Conservation (phyloP, 176 grass and related monocot genomes). For the Secale cereale region DNA sequence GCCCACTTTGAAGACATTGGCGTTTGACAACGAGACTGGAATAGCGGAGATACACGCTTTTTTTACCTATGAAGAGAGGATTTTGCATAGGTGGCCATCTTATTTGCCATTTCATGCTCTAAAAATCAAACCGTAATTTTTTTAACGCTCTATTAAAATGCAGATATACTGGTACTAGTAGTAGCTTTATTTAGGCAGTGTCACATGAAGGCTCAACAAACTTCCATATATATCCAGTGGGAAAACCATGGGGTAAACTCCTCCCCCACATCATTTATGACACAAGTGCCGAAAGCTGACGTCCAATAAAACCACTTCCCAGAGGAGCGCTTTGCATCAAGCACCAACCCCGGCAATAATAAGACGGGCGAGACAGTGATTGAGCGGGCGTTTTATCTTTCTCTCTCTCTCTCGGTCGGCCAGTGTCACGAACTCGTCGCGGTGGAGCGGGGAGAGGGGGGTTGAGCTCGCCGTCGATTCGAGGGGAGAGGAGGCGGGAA, state of each 20-base stretch:
- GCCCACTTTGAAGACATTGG: neutral
- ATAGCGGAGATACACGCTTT: neutral
- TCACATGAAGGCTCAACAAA: neutral
- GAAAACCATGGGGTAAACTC: neutral
- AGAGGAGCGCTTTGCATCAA: neutral
- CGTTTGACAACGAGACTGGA: neutral
- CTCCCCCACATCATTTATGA: constrained; percentile 10
- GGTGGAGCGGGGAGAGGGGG: neutral
- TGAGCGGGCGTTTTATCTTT: neutral
- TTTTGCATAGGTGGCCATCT: neutral
- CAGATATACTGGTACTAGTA: too few species aligned
- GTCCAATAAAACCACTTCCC: constrained; percentile 19
- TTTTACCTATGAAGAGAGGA: neutral
- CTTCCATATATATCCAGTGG: neutral
- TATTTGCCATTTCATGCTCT: neutral
- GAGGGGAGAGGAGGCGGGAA: neutral
- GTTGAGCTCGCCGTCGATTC: constrained; percentile 17
- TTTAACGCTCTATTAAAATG: neutral
- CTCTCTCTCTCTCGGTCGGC: constrained; percentile 5
- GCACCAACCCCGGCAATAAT: neutral
- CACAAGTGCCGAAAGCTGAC: constrained; percentile 1
- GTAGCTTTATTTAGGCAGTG: neutral
- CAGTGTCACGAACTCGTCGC: constrained; percentile 31
- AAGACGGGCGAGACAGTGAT: neutral
- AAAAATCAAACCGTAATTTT: neutral